phyloP scores from a whole-genome alignment of 2,329 filamentous ascomycete genomes.

The Aspergillus sp. region DNA sequence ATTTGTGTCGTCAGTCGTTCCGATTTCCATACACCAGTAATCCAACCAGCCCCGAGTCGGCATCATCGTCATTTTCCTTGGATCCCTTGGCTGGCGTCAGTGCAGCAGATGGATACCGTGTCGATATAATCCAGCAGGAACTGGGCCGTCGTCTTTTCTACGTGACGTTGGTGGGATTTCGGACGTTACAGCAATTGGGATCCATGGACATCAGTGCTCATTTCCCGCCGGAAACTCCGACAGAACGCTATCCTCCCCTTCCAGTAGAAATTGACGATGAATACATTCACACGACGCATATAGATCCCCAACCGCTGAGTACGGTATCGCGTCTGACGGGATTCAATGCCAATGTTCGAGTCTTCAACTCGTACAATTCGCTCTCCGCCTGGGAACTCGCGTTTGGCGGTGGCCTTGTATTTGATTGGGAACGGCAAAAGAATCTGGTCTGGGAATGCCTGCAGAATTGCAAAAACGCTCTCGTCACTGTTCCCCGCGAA shows the following conservation, averaged over 20 bases:
- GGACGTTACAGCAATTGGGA: constrained; percentile 70
- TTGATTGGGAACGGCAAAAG: constrained; percentile 70
- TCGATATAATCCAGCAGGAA: constrained; percentile 36
- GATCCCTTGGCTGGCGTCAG: constrained; percentile 10
- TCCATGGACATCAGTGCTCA: constrained; percentile 62
- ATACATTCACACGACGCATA: constrained; percentile 63
- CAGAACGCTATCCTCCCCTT: constrained; percentile 67
- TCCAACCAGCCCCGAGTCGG: constrained; percentile 16
- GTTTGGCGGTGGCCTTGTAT: constrained; percentile 68
- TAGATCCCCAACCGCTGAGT: constrained; percentile 61
- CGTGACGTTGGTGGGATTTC: constrained; percentile 68
- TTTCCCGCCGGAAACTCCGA: constrained; percentile 67
- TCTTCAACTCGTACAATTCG: constrained; percentile 73
- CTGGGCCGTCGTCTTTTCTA: constrained; percentile 63
- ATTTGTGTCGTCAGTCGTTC: constrained; percentile 24
- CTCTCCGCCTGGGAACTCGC: constrained; percentile 73
- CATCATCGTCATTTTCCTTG: constrained; percentile 14
- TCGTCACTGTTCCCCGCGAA: constrained; percentile 60
- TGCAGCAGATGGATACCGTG: constrained; percentile 2
- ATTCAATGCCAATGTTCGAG: constrained; percentile 70
- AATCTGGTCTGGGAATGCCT: constrained; percentile 63
- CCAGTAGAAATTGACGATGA: constrained; percentile 78
- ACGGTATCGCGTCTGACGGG: constrained; percentile 64
- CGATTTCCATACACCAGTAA: constrained; percentile 7
- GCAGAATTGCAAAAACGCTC: constrained; percentile 58